A percentile compares a stretch with the other conserved stretches of the same genome.
These are phyloP conservation scores for Brettanomyces nanus DNA, from an alignment of 805 yeast genomes.

Conservation along the genomic window DNA sequence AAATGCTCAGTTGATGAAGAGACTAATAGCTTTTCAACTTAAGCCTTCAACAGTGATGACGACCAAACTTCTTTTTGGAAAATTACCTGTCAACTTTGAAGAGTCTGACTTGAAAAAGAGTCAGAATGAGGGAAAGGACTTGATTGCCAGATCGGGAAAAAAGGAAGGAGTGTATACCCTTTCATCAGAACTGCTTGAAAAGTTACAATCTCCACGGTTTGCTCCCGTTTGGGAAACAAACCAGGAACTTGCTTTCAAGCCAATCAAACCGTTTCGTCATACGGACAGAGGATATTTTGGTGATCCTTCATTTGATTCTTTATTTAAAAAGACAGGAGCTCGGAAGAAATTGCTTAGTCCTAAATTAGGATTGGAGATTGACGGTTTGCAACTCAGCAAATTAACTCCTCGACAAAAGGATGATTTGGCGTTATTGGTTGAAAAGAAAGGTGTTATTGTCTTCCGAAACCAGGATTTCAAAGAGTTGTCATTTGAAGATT, in stretches of 20 bases:
- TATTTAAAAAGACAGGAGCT: constrained; percentile 29
- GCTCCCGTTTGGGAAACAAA: constrained; percentile 14
- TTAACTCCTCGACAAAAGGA: constrained; percentile 49
- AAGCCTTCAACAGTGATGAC: too few relatives aligned
- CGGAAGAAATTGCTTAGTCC: constrained; percentile 46
- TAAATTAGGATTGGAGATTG: constrained; percentile 58
- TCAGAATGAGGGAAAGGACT: too few relatives aligned
- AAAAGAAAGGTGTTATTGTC: constrained; percentile 60
- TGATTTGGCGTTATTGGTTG: constrained; percentile 61
- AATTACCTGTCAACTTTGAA: too few relatives aligned
- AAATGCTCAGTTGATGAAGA: too few relatives aligned
- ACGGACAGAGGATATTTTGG: constrained; percentile 56
- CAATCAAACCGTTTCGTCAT: constrained; percentile 46
- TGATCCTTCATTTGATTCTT: constrained; percentile 41
- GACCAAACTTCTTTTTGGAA: too few relatives aligned
- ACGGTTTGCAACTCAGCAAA: constrained; percentile 49
- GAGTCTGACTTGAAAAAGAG: too few relatives aligned
- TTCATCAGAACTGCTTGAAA: neutral
- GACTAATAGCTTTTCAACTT: too few relatives aligned
- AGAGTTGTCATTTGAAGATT: constrained; percentile 40
- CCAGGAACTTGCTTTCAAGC: constrained; percentile 14
- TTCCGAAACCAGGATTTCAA: constrained; percentile 63
- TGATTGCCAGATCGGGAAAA: neutral
- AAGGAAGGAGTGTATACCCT: constrained; percentile 1
- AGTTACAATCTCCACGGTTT: constrained; percentile 9